A percentile compares a stretch with the other conserved stretches of the same genome.
Evolutionary conservation across 2,329 filamentous ascomycete species (phyloP).

Genomic region (Fusarium sp.): DNA sequence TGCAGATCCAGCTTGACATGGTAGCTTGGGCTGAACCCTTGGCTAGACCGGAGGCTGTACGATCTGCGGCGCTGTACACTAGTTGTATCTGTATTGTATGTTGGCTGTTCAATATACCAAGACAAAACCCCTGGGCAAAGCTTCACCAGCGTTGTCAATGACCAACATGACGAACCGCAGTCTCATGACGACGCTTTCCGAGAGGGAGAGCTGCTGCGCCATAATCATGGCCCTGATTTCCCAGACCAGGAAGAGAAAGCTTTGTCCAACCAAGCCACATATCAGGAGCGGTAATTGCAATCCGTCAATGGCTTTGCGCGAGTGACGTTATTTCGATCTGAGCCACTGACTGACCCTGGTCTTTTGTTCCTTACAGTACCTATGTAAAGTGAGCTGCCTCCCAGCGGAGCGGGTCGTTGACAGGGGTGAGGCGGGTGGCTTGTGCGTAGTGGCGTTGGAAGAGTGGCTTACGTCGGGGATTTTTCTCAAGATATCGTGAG

Average conservation of each 20-base stretch:
- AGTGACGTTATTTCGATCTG: constrained; percentile 36
- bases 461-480: constrained; percentile 21
- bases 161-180: constrained; percentile 6
- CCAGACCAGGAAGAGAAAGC: neutral
- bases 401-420: constrained; percentile 22
- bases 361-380: constrained; percentile 33
- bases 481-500: neutral
- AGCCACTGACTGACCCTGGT: constrained; percentile 25
- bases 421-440: constrained; percentile 25
- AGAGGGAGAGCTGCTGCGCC: constrained; percentile 28
- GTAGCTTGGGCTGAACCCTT: constrained; percentile 22
- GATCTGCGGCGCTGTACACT: constrained; percentile 29
- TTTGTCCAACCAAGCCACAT: constrained; percentile 20
- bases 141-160: constrained; percentile 13
- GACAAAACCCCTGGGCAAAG: constrained; percentile 2
- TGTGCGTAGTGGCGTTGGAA: constrained; percentile 24
- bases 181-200: constrained; percentile 5
- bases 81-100: constrained; percentile 20
- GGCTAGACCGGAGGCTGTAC: constrained; percentile 21
- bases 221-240: constrained; percentile 9
- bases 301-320: constrained; percentile 25
- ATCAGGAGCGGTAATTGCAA: constrained; percentile 12
- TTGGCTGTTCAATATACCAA: constrained; percentile 6
- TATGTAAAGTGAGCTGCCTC: constrained; percentile 34
- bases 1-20: constrained; percentile 32